Percentiles rank a stretch among this genome's conserved stretches.
phyloP scores from a whole-genome alignment of 257 asterid genomes.

The Gentiana dahurica region DNA sequence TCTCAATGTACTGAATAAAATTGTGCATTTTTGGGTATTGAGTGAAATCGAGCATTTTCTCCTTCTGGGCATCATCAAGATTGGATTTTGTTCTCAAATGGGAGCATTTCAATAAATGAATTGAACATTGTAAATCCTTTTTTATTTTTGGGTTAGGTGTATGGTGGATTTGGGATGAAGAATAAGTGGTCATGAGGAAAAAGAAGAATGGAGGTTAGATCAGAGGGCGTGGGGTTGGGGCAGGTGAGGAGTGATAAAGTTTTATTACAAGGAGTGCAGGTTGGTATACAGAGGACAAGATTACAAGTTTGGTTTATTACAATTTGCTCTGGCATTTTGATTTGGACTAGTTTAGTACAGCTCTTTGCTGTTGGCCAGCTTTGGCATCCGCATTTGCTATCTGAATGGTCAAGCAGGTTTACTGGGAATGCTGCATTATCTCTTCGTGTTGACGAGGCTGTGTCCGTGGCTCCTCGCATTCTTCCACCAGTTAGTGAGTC shows the following conservation, averaged over 20 bases:
- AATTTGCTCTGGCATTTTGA: constrained; percentile 76
- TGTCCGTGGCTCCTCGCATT: constrained; percentile 30
- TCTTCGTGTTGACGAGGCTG: constrained; percentile 30
- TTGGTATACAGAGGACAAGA: constrained; percentile 56
- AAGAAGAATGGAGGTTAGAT: constrained; percentile 35
- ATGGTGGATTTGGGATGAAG: constrained; percentile 35
- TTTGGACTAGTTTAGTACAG: constrained; percentile 94
- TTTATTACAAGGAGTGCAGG: constrained; percentile 41
- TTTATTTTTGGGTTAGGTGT: background rate
- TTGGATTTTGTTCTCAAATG: constrained; percentile 6
- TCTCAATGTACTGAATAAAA: too few species aligned
- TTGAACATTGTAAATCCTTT: constrained; percentile 4
- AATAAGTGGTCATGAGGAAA: constrained; percentile 31
- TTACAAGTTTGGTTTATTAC: constrained; percentile 83
- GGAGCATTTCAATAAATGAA: constrained; percentile 5
- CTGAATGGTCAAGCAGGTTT: constrained; percentile 24
- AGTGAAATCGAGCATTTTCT: background rate
- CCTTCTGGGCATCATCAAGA: constrained; percentile 6
- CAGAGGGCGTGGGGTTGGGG: constrained; percentile 27
- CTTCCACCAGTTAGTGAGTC: constrained; percentile 57
- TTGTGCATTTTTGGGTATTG: constrained; percentile 1
- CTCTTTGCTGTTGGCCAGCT: constrained; percentile 70
- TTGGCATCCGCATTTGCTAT: constrained; percentile 60
- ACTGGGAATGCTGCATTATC: constrained; percentile 28
- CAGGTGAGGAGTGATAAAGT: constrained; percentile 43